Evolutionary conservation across 225 moss, liverwort and hornwort species (phyloP), one percentile per base, ranked within the genome.

Genomic region (Ulota crispa): DNA sequence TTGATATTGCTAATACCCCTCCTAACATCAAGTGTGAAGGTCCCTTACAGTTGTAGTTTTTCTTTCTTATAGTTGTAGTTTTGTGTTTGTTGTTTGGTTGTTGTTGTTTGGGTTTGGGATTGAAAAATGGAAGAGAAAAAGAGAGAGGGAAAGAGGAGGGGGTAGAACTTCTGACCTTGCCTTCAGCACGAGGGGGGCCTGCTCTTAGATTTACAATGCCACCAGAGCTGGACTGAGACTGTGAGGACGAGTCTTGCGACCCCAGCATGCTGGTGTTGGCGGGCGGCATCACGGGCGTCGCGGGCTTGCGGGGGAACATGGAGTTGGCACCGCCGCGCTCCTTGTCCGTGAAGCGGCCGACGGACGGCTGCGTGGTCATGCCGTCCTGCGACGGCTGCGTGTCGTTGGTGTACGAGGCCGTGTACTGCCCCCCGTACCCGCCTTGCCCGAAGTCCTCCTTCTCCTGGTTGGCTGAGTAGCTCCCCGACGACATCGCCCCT

Each of bases 171-270:
- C 86, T 64, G 7, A 83, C 87, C 87, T 64, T 81, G 6, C 64
- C 69, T 64, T 84, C 80, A 2, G 21, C 53, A 19, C 74, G 42
- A 3, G 64, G 52, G 39, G 64, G 52, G 39, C 36, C 63, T 3
- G 70, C 76, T 71, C 72, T 84, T 86, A 86, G 86, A 86, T 81
- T 71, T 81, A 84, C 83, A 89, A 89, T 89, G 86, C 71, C 85
- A 86, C 83, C 59, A 3, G 80, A 73, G 57, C 69, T 76, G 18
- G 77, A 83, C 32, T 79, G 84, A 4, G 80, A 57, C 23, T 79
- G 84, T 4, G 80, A 57, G 4, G 77, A 64, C 9, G 73, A 70
- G 21, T 84, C 77, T 41, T 78, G 77, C 50, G 83, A 53, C 11
- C 57, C 11, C 12, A 75, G 1, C 56, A 75, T 41, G 60, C 52